These are phyloP conservation scores for Aureobasidium sp. DNA, from an alignment of 2,329 filamentous ascomycete species.

Conservation along the genomic window DNA sequence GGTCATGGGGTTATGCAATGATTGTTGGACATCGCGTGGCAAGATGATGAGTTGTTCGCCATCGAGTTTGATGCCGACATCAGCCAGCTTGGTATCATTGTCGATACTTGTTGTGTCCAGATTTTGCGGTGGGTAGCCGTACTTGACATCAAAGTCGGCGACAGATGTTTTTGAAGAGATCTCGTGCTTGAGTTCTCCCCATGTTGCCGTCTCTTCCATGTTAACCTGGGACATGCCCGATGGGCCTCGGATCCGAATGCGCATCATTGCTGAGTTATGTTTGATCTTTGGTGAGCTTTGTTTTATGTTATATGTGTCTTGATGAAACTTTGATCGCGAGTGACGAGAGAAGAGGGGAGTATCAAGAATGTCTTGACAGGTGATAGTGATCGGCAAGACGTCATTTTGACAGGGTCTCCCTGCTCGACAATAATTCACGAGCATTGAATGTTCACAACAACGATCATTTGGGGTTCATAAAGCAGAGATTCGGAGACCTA, in stretches of 20 bases:
- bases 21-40: conserved; percentile 32
- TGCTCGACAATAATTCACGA: too few species aligned
- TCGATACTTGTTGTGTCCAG: conserved; percentile 52
- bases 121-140: conserved; percentile 69
- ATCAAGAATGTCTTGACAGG: too few species aligned
- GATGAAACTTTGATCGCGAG: too few species aligned
- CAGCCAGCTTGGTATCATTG: conserved; percentile 39
- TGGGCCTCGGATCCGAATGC: conserved; percentile 66
- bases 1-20: conserved; percentile 24
- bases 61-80: conserved; percentile 54
- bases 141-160: conserved; percentile 64
- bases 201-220: conserved; percentile 58
- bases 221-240: conserved; percentile 62
- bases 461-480: too few species aligned
- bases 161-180: conserved; percentile 59
- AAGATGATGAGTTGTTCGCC: conserved; percentile 62
- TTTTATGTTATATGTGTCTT: too few species aligned
- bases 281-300: too few species aligned
- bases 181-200: conserved; percentile 50
- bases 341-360: too few species aligned
- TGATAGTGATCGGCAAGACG: too few species aligned
- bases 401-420: too few species aligned
- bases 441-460: too few species aligned
- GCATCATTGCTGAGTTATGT: conserved; percentile 42
- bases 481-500: too few species aligned